A percentile compares a stretch with the other conserved stretches of the same genome.
These are phyloP conservation scores for Arachis monticola DNA, from an alignment of 331 rosid species.

Conservation along the genomic window DNA sequence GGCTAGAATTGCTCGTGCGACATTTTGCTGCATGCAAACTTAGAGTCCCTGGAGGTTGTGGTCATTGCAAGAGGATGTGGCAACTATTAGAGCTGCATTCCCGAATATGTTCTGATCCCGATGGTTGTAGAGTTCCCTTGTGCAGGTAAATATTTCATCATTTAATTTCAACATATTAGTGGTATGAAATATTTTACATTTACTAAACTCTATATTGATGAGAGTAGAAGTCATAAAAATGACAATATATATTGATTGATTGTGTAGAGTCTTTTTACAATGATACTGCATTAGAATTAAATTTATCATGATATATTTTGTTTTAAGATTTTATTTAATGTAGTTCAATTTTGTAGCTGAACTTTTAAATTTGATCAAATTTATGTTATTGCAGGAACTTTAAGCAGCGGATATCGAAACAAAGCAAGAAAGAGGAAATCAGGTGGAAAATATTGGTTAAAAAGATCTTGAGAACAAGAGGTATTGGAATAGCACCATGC, in stretches of 20 bases:
- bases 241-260: too few relatives aligned
- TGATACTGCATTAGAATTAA: too few relatives aligned
- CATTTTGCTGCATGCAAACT: conserved; percentile 86
- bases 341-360: not conserved
- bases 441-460: conserved; percentile 82
- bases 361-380: not conserved
- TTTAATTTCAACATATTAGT: not conserved
- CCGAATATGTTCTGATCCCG: conserved; percentile 71
- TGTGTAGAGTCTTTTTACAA: too few relatives aligned
- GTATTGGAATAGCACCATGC: conserved; percentile 60
- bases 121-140: conserved; percentile 72
- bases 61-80: conserved; percentile 94
- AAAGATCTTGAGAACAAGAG: conserved; percentile 65
- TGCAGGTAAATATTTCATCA: conserved; percentile 62
- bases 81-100: conserved; percentile 87
- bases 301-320: not conserved
- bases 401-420: conserved; percentile 62
- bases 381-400: conserved; percentile 69
- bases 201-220: too few relatives aligned
- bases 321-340: conserved; percentile 1
- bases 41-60: conserved; percentile 89
- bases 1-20: conserved; percentile 85
- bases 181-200: not conserved
- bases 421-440: conserved; percentile 82
- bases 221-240: too few relatives aligned